A percentile compares a stretch with the other conserved stretches of the same genome.
phyloP scores from a whole-genome alignment of 2,329 filamentous ascomycete genomes.

The Geosmithia flava region DNA sequence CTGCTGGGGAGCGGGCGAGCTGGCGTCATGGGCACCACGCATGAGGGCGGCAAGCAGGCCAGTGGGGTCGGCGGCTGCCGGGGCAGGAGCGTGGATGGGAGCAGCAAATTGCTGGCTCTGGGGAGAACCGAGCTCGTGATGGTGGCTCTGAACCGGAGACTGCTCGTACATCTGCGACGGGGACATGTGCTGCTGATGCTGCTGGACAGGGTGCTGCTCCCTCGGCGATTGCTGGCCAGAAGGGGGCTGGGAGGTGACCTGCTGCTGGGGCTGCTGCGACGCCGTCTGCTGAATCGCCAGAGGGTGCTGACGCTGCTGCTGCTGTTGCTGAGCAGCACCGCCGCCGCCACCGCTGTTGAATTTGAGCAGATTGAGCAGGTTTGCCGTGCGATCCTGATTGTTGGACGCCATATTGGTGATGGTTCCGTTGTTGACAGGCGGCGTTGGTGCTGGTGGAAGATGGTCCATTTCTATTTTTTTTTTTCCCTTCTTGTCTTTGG shows the following conservation, averaged over 20 bases:
- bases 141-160: constrained; percentile 7
- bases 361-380: constrained; percentile 49
- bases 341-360: constrained; percentile 34
- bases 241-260: constrained; percentile 6
- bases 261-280: constrained; percentile 4
- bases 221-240: constrained; percentile 7
- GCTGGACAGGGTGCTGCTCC: constrained; percentile 5
- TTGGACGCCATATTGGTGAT: constrained; percentile 20
- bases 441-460: constrained; percentile 39
- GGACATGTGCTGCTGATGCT: constrained; percentile 7
- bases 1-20: constrained; percentile 10
- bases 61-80: constrained; percentile 40
- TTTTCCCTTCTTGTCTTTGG: neutral
- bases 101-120: constrained; percentile 14
- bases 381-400: constrained; percentile 35
- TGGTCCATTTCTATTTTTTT: constrained; percentile 14
- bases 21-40: constrained; percentile 40
- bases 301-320: constrained; percentile 12
- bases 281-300: constrained; percentile 7
- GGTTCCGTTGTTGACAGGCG: constrained; percentile 21
- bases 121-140: constrained; percentile 6
- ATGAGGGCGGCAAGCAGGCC: constrained; percentile 49
- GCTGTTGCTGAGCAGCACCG: constrained; percentile 18
- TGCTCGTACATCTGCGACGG: constrained; percentile 7
- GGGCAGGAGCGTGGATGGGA: constrained; percentile 44